phyloP scores from a whole-genome alignment of 2,329 filamentous ascomycete genomes.

The Niveomyces coronatus region DNA sequence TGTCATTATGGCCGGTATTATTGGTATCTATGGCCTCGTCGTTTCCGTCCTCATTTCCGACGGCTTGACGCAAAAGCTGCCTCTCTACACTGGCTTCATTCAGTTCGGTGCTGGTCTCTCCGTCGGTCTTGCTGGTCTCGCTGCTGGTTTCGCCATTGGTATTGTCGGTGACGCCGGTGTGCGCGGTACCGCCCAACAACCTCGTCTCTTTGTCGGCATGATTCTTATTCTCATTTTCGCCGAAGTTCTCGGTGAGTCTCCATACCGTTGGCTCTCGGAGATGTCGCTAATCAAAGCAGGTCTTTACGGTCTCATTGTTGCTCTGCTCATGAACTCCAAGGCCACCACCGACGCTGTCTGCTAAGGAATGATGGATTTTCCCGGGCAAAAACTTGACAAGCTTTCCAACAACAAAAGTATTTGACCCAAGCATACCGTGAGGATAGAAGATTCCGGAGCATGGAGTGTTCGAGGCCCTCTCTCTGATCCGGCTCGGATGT shows the following conservation, averaged over 20 bases:
- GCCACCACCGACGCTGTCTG: constrained; percentile 54
- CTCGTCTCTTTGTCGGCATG: constrained; percentile 89
- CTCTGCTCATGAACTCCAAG: constrained; percentile 99
- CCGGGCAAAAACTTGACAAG: constrained; percentile 26
- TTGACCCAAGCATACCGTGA: constrained; percentile 1
- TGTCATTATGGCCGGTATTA: constrained; percentile 99
- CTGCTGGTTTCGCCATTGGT: constrained; percentile 77
- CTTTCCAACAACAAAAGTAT: constrained; percentile 11
- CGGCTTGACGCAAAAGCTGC: constrained; percentile 58
- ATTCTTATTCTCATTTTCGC: constrained; percentile 99
- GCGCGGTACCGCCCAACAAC: constrained; percentile 74
- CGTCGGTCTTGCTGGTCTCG: constrained; percentile 73
- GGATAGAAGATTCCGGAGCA: constrained; percentile 6
- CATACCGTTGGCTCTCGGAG: constrained; percentile 2
- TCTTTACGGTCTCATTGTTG: constrained; percentile 98
- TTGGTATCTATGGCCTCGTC: constrained; percentile 94
- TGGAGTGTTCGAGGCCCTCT: background rate
- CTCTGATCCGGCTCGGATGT: constrained; percentile 2
- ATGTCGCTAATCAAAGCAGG: constrained; percentile 36
- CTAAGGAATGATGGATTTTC: constrained; percentile 29
- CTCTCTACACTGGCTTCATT: constrained; percentile 76
- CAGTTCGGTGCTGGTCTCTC: constrained; percentile 75
- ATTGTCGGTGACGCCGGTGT: constrained; percentile 87
- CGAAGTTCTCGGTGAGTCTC: constrained; percentile 79
- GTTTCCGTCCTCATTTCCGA: constrained; percentile 82